A percentile compares a stretch with the other conserved stretches of the same genome.
Evolutionary conservation across 2,329 filamentous ascomycete genomes (phyloP).

Genomic region (Stagonosporopsis chrysanthemi): DNA sequence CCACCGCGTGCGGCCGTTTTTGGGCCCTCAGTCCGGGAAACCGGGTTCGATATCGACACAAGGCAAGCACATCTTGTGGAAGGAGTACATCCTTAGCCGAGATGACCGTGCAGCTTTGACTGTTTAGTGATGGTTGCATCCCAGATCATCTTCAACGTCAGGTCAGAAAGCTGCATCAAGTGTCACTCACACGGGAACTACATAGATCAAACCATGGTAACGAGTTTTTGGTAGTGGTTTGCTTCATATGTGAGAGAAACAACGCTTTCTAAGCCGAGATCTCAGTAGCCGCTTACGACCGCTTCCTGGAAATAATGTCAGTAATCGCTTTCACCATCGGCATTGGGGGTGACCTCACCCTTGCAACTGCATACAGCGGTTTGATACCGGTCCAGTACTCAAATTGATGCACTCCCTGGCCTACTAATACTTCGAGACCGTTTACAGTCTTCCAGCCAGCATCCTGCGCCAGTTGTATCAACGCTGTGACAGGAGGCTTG

Average conservation of each 20-base stretch:
- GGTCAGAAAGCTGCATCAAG: no score
- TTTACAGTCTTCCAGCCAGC: constrained; percentile 84
- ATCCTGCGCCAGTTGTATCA: constrained; percentile 83
- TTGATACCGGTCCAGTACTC: constrained; percentile 84
- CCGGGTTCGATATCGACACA: no score
- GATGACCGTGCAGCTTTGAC: no score
- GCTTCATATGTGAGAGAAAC: neutral
- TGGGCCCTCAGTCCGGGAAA: no score
- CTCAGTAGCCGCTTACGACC: constrained; percentile 26
- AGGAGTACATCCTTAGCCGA: no score
- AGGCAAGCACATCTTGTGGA: no score
- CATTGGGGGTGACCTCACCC: constrained; percentile 52
- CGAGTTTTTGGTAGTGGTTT: no score
- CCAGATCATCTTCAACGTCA: no score
- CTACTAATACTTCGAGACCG: constrained; percentile 86
- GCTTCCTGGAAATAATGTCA: constrained; percentile 24
- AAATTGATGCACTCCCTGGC: constrained; percentile 87
- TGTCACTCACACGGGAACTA: no score
- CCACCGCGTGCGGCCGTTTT: no score
- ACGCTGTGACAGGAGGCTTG: constrained; percentile 80
- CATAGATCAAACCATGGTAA: neutral
- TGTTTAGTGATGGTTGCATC: no score
- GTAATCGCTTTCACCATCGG: neutral
- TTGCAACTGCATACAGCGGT: constrained; percentile 74
- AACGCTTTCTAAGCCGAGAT: neutral